Percentiles rank a stretch among this genome's conserved stretches.
Evolutionary conservation across 441 rosid species (phyloP).

Genomic region (Viola pubescens): DNA sequence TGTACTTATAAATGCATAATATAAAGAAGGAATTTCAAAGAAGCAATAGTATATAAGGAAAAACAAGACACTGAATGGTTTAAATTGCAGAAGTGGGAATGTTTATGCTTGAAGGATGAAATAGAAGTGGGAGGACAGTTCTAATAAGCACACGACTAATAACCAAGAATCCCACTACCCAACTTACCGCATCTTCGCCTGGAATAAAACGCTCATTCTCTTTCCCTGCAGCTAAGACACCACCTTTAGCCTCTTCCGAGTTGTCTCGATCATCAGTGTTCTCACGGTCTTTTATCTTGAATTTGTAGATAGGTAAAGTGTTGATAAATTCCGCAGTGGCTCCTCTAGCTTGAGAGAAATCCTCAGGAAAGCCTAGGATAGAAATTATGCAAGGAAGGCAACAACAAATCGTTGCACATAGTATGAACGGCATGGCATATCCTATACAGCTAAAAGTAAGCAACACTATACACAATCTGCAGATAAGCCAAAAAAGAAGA

Average conservation of each 20-base stretch:
- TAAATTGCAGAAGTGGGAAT: no score
- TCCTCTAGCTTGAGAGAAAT: conserved; percentile 71
- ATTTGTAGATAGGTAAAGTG: conserved; percentile 81
- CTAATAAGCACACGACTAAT: no score
- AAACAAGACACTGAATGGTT: no score
- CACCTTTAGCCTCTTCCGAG: conserved; percentile 58
- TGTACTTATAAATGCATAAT: no score
- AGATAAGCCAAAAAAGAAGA: conserved; percentile 10
- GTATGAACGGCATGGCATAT: conserved; percentile 96
- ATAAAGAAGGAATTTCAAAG: no score
- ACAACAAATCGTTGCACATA: conserved; percentile 94
- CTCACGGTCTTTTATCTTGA: conserved; percentile 51
- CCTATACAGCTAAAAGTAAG: conserved; percentile 94
- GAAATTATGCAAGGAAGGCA: conserved; percentile 95
- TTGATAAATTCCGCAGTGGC: conserved; percentile 75
- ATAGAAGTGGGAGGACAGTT: no score
- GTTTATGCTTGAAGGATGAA: no score
- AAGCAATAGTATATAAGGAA: no score
- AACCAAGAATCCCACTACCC: no score
- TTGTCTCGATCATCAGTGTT: conserved; percentile 29
- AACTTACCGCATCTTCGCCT: conserved; percentile 92
- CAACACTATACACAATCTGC: conserved; percentile 89
- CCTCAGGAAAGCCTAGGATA: conserved; percentile 77
- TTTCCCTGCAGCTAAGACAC: conserved; percentile 87
- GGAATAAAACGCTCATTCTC: conserved; percentile 78